Conservation (phyloP, 1,284 basidiomycete species). For the Exobasidium cylindrosporum region DNA sequence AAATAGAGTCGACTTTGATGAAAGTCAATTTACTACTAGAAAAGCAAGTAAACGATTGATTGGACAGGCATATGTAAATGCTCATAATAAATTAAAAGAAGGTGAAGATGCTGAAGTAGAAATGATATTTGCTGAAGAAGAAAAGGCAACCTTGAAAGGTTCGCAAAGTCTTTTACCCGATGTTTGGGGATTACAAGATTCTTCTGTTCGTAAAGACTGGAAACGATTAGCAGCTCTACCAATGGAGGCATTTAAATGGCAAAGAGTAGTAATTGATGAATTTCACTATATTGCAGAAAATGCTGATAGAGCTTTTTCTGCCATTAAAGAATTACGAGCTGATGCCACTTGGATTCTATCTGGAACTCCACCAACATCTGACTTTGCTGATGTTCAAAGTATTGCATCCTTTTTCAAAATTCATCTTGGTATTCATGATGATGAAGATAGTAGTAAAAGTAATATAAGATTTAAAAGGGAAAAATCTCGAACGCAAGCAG, state of each 20-base stretch:
- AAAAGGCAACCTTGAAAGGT: conserved; percentile 23
- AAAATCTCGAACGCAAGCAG: conserved; percentile 80
- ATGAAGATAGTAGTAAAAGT: conserved; percentile 68
- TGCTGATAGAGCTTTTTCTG: conserved; percentile 68
- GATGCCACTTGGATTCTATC: conserved; percentile 91
- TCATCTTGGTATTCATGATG: conserved; percentile 64
- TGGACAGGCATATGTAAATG: conserved; percentile 33
- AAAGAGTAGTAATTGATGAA: conserved; percentile 85
- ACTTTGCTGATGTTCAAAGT: conserved; percentile 84
- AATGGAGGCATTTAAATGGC: conserved; percentile 73
- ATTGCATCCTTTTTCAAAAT: conserved; percentile 47
- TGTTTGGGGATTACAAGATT: conserved; percentile 69
- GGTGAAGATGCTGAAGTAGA: conserved; percentile 1
- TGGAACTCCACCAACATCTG: conserved; percentile 86
- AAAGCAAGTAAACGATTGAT: conserved; percentile 30
- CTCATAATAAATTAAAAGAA: conserved; percentile 58
- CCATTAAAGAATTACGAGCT: conserved; percentile 74
- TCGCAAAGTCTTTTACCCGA: conserved; percentile 15
- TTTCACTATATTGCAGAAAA: conserved; percentile 77
- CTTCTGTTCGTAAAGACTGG: conserved; percentile 70
- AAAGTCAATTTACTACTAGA: conserved; percentile 30
- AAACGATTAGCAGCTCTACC: conserved; percentile 75
- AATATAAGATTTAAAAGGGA: conserved; percentile 58
- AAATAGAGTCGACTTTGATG: conserved; percentile 31
- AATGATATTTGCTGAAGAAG: conserved; percentile 58